These are phyloP conservation scores for Poa annua DNA, from an alignment of 176 grass and related monocot species.

Conservation along the genomic window DNA sequence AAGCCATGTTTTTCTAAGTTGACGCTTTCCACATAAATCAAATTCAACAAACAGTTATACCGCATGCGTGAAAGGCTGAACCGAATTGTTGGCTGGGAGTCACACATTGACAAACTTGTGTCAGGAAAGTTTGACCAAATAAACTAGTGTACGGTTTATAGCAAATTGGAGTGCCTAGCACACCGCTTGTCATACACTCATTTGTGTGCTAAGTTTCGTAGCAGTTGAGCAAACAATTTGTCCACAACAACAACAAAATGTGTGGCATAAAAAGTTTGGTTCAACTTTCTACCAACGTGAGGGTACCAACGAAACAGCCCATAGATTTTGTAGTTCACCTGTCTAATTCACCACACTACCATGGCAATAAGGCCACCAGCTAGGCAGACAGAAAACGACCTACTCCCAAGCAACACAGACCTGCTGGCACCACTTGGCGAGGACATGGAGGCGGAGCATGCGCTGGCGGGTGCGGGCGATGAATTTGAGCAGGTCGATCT, in stretches of 20 bases:
- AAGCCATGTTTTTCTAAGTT: too few species aligned
- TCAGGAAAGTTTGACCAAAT: background rate
- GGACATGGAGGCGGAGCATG: constrained; percentile 97
- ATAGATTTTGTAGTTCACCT: constrained; percentile 2
- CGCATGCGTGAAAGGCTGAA: too few species aligned
- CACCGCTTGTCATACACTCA: background rate
- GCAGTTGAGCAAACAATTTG: background rate
- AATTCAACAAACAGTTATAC: too few species aligned
- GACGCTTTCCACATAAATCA: too few species aligned
- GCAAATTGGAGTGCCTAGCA: background rate
- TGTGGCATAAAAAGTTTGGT: background rate
- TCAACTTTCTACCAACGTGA: background rate
- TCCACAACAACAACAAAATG: background rate
- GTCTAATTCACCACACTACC: background rate
- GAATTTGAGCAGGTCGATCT: constrained; percentile 99
- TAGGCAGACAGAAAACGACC: background rate
- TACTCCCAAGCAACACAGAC: constrained; percentile 38
- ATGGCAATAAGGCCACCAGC: background rate
- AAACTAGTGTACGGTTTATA: background rate
- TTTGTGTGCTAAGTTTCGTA: background rate
- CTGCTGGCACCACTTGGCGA: constrained; percentile 99
- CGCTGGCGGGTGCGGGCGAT: constrained; percentile 88
- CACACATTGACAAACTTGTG: background rate
- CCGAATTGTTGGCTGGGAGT: too few species aligned
- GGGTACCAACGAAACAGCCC: background rate